Conservation (phyloP, 805 yeast species). For the Ogataea methanolica region DNA sequence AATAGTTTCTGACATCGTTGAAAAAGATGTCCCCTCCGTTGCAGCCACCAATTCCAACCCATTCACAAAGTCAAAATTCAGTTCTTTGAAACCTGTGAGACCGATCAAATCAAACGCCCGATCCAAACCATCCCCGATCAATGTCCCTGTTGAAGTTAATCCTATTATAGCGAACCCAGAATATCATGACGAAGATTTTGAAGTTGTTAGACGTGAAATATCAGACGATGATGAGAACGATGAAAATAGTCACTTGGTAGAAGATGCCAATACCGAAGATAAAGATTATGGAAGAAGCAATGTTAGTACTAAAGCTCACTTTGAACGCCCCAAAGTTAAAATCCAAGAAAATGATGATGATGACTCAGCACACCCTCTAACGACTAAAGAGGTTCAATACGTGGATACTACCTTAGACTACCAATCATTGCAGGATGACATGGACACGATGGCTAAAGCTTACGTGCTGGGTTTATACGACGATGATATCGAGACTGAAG, state of each 20-base stretch:
- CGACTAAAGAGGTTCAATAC: constrained; percentile 7
- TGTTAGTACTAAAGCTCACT: too few relatives aligned
- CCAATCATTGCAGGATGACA: constrained; percentile 36
- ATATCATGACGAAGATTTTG: constrained; percentile 19
- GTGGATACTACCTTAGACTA: constrained; percentile 36
- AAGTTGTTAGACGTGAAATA: constrained; percentile 14
- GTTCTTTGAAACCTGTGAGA: neutral
- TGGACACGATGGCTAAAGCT: constrained; percentile 58
- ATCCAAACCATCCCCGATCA: neutral
- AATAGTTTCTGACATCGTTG: neutral
- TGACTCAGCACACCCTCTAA: neutral
- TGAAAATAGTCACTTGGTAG: constrained; percentile 11
- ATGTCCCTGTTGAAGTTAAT: constrained; percentile 16
- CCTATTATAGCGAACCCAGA: constrained; percentile 12
- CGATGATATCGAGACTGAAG: constrained; percentile 52
- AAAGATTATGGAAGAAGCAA: constrained; percentile 5
- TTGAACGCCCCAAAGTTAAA: too few relatives aligned
- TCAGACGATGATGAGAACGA: constrained; percentile 17
- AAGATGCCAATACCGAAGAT: constrained; percentile 6
- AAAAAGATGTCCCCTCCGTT: neutral
- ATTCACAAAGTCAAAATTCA: neutral
- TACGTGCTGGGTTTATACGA: constrained; percentile 57
- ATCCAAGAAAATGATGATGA: too few relatives aligned
- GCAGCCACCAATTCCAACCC: neutral
- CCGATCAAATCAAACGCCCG: constrained; percentile 2